Base-by-base conservation (phyloP, 805 yeast genomes). In the Torulaspora gathmanii region DNA sequence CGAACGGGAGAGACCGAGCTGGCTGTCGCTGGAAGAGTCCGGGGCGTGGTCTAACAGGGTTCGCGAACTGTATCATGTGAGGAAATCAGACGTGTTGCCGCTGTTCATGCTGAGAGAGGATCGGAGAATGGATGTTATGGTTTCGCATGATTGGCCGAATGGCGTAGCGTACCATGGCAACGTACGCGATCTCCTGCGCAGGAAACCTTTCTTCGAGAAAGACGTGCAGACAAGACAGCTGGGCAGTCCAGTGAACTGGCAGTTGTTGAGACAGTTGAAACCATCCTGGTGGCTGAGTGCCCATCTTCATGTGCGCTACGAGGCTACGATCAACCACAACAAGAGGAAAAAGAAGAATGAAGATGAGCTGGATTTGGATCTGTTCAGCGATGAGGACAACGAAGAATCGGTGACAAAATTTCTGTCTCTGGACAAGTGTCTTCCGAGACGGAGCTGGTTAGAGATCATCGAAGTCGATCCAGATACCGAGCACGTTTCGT, bases 141-240 rank as follows among this genome's bases (percentile, higher is more conserved):
- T 91, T 42, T 77, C 86, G 26, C 99, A 93, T 64, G 99, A 93
- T 68, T 93, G 99, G 99, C 99, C 99, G 0, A 80, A 73, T 33
- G 86, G 85, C 3, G 80, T 90, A 8, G 83, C 75, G 34, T 65
- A 77, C 4, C 67, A 75, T 61, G 98, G 97, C 0, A 63, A 85
- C 55, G 13, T 70, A n/a, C 51, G 62, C 0, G 46, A 54, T 19
- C 67, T 93, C 9, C 55, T 91, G 19, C 57, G 59, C 22, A 52
- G 55, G 10, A 93, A 93, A 61, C 86, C 84, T 0, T 84, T 73
- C 56, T 86, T 93, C 62, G 70, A 67, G 47, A 55, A 57, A 1
- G 98, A 91, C 62, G 74, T 89, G 1, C 65, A 71, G 2, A 66
- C 66, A 1, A 78, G 79, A 1, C 67, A 67, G 13, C 67, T 91